These are phyloP conservation scores for Gnaphalium uliginosum DNA, from an alignment of 129 eudicot genomes.

Conservation along the genomic window DNA sequence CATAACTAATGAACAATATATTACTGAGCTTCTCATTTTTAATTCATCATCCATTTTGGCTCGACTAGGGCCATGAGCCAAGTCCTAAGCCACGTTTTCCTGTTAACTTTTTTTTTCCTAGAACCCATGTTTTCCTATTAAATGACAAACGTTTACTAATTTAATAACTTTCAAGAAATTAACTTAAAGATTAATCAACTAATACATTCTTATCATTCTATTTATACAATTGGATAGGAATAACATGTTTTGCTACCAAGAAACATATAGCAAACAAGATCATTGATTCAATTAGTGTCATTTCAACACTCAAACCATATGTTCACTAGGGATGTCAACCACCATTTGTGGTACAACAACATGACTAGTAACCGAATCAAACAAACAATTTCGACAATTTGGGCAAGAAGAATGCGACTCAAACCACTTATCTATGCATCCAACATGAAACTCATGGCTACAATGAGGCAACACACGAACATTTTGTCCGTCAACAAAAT, in stretches of 20 bases:
- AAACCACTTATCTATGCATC: slow-evolving; percentile 60
- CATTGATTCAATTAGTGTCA: background rate
- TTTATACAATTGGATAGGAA: slow-evolving; percentile 10
- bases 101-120: too few relatives aligned
- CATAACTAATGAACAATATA: too few relatives aligned
- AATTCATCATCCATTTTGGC: too few relatives aligned
- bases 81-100: too few relatives aligned
- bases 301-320: slow-evolving; percentile 18
- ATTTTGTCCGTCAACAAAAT: slow-evolving; percentile 55
- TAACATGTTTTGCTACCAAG: background rate
- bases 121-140: too few relatives aligned
- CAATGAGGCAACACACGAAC: slow-evolving; percentile 52
- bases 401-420: slow-evolving; percentile 58
- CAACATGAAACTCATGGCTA: slow-evolving; percentile 52
- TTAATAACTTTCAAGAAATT: too few relatives aligned
- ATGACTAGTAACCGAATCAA: background rate
- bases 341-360: slow-evolving; percentile 1
- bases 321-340: background rate
- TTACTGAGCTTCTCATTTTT: too few relatives aligned
- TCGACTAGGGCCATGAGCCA: too few relatives aligned
- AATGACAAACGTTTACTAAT: too few relatives aligned
- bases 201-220: too few relatives aligned
- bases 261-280: background rate
- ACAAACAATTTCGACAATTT: slow-evolving; percentile 52
- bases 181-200: too few relatives aligned